Base-by-base conservation (phyloP, 140 eudicot species). In the Flaveria floridana region DNA sequence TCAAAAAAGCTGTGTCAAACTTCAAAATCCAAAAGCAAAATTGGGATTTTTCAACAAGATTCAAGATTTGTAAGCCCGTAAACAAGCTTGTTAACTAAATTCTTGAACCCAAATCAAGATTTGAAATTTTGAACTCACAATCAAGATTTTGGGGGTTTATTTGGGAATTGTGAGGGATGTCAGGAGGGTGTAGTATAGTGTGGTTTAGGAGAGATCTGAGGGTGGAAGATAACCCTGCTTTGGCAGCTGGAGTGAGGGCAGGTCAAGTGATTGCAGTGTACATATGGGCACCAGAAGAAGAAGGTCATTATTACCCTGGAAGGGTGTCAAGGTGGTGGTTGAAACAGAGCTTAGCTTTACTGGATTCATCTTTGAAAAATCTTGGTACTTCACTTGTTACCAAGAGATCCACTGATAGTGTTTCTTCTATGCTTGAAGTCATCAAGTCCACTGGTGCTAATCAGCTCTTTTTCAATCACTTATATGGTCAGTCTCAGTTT, bases 301-400 rank as follows among this genome's bases (percentile, higher is more conserved):
- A 95, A 76, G 97, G 96, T 4, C 95, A 84, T 72, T 91, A 79
- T 80, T 83, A 84, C 37, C 97, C 99, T 7, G 99, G 97, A 2
- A 88, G 97, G 81, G 99, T 95, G 4, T 95, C 97, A 12, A 85
- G 99, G 77, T 95, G 97, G 97, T 91, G 99, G 99, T 95, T 95
- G 11, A 95, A 95, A 77, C 96, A 95, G 63, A 95, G 99, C 20
- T 89, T 95, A 75, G 56, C 89, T 13, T 79, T 88, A 18, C 89
- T 95, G 68, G 97, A 87, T 84, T 85, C 89, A 23, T 89, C 99
- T 58, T 83, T 95, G 69, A 91, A 73, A 82, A 91, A 83, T 42
- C 89, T 95, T 68, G 99, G 99, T 5, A 91, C 97, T 64, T 81
- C 80, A 51, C 89, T 95, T 20, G 70, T 95, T 70, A 95, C 97